phyloP scores from a whole-genome alignment of 31 red algal genomes.

The Odonthalia washingtoniensis region DNA sequence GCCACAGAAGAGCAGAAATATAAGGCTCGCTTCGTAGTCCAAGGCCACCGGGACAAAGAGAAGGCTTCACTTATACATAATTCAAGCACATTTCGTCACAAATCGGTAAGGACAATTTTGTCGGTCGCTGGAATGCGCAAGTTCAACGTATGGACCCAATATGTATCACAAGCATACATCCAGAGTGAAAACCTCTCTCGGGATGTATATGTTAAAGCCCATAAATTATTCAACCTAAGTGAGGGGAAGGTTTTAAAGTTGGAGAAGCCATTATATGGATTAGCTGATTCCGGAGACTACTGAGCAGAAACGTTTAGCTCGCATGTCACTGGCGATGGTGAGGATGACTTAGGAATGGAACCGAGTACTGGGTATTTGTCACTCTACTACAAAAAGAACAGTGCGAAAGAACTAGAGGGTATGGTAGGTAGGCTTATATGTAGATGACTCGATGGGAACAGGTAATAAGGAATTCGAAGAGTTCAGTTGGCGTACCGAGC shows the following conservation, averaged over 20 bases:
- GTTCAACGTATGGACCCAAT: conserved; percentile 42
- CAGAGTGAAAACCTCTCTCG: conserved; percentile 39
- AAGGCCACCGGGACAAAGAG: conserved; percentile 39
- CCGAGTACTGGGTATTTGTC: too few species aligned
- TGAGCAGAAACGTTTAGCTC: too few species aligned
- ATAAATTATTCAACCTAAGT: too few species aligned
- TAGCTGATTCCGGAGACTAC: too few species aligned
- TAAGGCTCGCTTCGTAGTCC: conserved; percentile 45
- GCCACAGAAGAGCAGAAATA: background rate
- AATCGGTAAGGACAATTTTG: conserved; percentile 27
- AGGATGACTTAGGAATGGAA: too few species aligned
- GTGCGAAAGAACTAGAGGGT: too few species aligned
- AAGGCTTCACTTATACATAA: conserved; percentile 49
- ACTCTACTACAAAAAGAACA: too few species aligned
- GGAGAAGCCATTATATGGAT: background rate
- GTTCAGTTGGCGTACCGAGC: background rate
- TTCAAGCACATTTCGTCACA: conserved; percentile 17
- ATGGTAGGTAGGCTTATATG: conserved; percentile 30
- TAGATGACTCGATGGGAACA: conserved; percentile 40
- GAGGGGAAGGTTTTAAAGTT: too few species aligned
- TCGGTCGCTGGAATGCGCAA: conserved; percentile 40
- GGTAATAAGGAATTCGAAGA: conserved; percentile 10
- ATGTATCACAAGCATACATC: conserved; percentile 53
- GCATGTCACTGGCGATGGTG: too few species aligned
- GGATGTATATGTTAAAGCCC: conserved; percentile 42